phyloP scores from a whole-genome alignment of 2,329 filamentous ascomycete genomes.

The Chrysosporium queenslandicum region DNA sequence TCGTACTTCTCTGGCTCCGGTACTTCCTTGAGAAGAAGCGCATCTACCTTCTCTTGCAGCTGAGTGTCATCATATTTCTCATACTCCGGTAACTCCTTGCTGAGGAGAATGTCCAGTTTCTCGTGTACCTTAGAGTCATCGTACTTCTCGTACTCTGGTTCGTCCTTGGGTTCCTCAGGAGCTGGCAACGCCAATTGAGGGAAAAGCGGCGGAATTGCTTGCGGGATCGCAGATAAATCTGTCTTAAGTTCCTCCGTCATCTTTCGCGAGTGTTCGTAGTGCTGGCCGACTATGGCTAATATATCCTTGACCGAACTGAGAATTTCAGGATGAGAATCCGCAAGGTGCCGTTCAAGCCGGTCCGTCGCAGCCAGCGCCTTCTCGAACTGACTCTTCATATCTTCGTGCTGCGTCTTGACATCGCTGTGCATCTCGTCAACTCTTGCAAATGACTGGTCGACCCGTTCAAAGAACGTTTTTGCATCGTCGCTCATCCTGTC shows the following conservation, averaged over 20 bases:
- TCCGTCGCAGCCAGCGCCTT: conserved; percentile 64
- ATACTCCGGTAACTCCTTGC: conserved; percentile 8
- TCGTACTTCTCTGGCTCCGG: conserved; percentile 51
- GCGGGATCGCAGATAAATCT: conserved; percentile 41
- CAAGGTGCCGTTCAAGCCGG: conserved; percentile 65
- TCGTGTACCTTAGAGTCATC: conserved; percentile 50
- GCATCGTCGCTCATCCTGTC: conserved; percentile 83
- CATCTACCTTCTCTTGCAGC: conserved; percentile 51
- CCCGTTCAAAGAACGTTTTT: conserved; percentile 71
- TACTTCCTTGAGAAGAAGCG: conserved; percentile 25
- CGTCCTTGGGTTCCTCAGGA: conserved; percentile 22
- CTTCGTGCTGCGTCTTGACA: conserved; percentile 64
- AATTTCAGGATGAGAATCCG: conserved; percentile 79
- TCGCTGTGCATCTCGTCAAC: conserved; percentile 64
- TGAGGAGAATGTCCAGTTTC: conserved; percentile 45
- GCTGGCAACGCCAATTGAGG: conserved; percentile 30
- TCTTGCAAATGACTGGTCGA: conserved; percentile 67
- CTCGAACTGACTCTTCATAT: conserved; percentile 70
- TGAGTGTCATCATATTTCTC: conserved; percentile 55
- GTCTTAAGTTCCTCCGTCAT: conserved; percentile 53
- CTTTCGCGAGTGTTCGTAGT: conserved; percentile 77
- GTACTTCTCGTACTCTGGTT: conserved; percentile 56
- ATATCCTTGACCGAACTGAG: conserved; percentile 78
- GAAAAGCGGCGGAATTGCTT: conserved; percentile 48
- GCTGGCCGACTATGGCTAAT: conserved; percentile 68